Base-by-base conservation (phyloP, 2,329 filamentous ascomycete species). In the Apiospora rasikravindrae region DNA sequence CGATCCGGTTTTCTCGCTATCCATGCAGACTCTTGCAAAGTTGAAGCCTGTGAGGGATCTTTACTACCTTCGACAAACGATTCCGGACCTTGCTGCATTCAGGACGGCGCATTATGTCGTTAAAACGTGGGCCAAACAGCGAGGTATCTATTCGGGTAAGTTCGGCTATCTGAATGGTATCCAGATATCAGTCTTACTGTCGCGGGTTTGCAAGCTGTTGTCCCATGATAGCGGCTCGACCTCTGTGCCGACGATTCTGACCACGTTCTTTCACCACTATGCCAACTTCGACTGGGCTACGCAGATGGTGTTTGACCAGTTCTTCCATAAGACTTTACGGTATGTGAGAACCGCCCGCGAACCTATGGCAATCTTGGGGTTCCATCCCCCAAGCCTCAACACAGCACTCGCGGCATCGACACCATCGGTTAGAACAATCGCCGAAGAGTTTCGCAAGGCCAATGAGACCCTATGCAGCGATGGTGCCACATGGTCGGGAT, bases 151-250 rank as follows among this genome's bases (percentile, higher is more conserved):
- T 78, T 87, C 89, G 0, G 86, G 90, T 1, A 89, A 86, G 67
- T 92, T 92, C 75, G 91, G 91, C 0, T 91, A 89, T 73, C 83
- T 93, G 0, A 87, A 89, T 7, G 91, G 90, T 4, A 88, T 92
- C 26, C 90, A 93, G 75, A 88, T 93, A 70, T 87, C 89, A 0
- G 80, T 92, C 29, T 83, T 93, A 77, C 82, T 93, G 11, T 85
- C 88, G 0, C 86, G 88, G 22, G 81, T 93, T 0, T 87, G 86
- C 79, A 93, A 93, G 78, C 78, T 87, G 29, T 78, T 90, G 5
- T 81, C 83, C 40, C 79, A 80, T 4, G 74, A 83, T 13, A 76
- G 76, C 11, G 78, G 79, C 24, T 70, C 77, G 0, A 77, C 86
- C 0, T 85, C 86, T 0, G 83, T 87, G 1, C 79, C 86, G 0